Evolutionary conservation across 768 basidiomycete genomes (phyloP), one percentile per base, ranked within the genome.

Genomic region (Suillus hirtellus): DNA sequence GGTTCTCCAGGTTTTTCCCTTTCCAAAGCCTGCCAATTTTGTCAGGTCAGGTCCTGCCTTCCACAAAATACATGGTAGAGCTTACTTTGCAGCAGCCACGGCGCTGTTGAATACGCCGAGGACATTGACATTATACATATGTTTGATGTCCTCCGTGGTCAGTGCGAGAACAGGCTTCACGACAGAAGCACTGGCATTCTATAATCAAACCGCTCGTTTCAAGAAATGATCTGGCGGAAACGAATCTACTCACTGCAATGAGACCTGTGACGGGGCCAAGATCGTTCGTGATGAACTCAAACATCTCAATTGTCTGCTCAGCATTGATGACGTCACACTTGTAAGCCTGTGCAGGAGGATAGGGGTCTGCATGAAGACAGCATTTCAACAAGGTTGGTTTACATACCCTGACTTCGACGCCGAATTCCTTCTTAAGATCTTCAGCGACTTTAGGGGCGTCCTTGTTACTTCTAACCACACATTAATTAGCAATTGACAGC

Each of bases 91-190:
- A 19, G 81, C 82, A 2, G 84, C 87, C 14, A 84, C 80, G 17
- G 83, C 81, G 6, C 82, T 82, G 64, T 89, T 88, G 78, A 88
- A 88, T 1, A 87, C 88, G 1, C 88, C 88, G 38, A 81, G 83
- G 9, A 89, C 87, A 64, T 89, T 90, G 17, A 84, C 82, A 56
- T 79, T 78, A 65, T 81, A 89, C 0, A 88, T 80, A 12, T 70
- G 74, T 1, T 77, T 69, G 74, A 87, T 89, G 62, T 90, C 88
- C 0, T 85, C 81, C 4, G 76, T 68, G 1, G 77, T 78, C 61
- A 89, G 72, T 3, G 89, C 84, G 24, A 87, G 56, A 0, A 87
- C 87, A 0, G 85, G 83, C 72, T 89, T 89, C 49, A 86, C 80
- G 44, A 86, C 80, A 0, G 88, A 87, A 15, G 86, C 79, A 3